Base-by-base conservation (phyloP, 768 basidiomycete genomes). In the Cantharellus cinnabarinus region DNA sequence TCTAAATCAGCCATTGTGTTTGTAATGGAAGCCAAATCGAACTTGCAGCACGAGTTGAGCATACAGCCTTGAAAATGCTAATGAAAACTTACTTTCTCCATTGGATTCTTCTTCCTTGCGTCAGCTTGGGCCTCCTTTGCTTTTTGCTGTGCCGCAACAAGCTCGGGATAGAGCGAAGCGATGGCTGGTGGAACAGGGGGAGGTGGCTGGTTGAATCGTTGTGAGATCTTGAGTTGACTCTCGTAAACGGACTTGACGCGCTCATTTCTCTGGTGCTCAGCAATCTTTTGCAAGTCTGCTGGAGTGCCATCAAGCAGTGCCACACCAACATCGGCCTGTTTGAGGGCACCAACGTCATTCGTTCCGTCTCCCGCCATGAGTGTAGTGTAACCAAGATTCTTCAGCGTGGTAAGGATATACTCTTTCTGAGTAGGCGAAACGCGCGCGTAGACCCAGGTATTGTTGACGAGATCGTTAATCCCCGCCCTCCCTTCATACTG, bases 331-430 rank as follows among this genome's bases (percentile, higher is more conserved):
- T 99, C 90, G 0, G 95, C 95, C 68, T 95, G 91, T 70, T 98
- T 99, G 57, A 99, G 78, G 2, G 95, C 95, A 34, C 95, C 95
- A 56, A 99, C 95, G 63, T 98, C 95, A 67, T 99, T 98, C 3
- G 95, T 99, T 39, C 95, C 95, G 67, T 99, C 95, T 57, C 95
- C 95, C 3, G 93, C 95, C 95, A 98, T 98, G 57, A 99, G 76
- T 0, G 95, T 99, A 14, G 77, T 77, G 68, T 89, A 99, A 34
- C 94, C 94, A 35, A 95, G 79, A 2, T 76, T 75, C 69, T 91
- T 91, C 58, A 98, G 75, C 4, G 85, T 85, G 0, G 90, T 89
- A 53, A 99, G 77, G 70, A 99, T 98, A 69, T 79, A 79, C 69
- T 99, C 95, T 72, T 99, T 99, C 69, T 98, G 95, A 0, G 79